These are phyloP conservation scores for Suillus variegatus DNA, from an alignment of 768 basidiomycete species.

Conservation along the genomic window DNA sequence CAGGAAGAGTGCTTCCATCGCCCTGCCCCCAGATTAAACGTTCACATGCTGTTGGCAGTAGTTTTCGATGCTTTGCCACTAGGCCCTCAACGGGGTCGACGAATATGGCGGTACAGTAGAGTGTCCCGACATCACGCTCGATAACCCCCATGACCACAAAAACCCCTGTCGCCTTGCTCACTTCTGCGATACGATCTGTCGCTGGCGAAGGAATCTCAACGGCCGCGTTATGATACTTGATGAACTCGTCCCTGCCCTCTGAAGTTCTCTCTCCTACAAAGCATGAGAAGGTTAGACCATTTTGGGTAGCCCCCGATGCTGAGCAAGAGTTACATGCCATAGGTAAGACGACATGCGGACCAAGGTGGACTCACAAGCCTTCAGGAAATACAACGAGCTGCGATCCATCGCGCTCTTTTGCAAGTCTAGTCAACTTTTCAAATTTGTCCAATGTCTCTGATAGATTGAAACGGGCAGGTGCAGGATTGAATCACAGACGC, in stretches of 20 bases:
- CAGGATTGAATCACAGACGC: conserved; percentile 58
- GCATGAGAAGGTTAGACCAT: conserved; percentile 44
- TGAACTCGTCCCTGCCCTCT: conserved; percentile 59
- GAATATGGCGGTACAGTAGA: conserved; percentile 63
- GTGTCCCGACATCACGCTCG: conserved; percentile 57
- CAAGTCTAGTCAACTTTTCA: conserved; percentile 44
- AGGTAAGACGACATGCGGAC: not conserved
- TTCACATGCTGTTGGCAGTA: conserved; percentile 63
- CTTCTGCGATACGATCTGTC: conserved; percentile 45
- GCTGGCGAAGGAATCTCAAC: conserved; percentile 58
- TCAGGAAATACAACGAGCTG: conserved; percentile 60
- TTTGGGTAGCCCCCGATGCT: conserved; percentile 66
- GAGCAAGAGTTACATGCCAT: not conserved
- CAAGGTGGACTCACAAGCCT: conserved; percentile 47
- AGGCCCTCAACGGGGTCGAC: conserved; percentile 52
- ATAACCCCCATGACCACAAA: conserved; percentile 63
- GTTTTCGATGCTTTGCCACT: conserved; percentile 64
- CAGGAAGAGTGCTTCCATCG: conserved; percentile 53
- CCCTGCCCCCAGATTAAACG: conserved; percentile 66
- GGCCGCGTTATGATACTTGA: conserved; percentile 54
- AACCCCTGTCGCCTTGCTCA: conserved; percentile 49
- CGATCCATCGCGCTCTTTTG: conserved; percentile 45
- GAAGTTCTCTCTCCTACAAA: conserved; percentile 50
- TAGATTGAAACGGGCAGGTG: conserved; percentile 47
- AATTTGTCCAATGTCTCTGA: conserved; percentile 51